A percentile compares a stretch with the other conserved stretches of the same genome.
Conservation (phyloP, 495 filamentous ascomycete species). For the Podospora sp. region DNA sequence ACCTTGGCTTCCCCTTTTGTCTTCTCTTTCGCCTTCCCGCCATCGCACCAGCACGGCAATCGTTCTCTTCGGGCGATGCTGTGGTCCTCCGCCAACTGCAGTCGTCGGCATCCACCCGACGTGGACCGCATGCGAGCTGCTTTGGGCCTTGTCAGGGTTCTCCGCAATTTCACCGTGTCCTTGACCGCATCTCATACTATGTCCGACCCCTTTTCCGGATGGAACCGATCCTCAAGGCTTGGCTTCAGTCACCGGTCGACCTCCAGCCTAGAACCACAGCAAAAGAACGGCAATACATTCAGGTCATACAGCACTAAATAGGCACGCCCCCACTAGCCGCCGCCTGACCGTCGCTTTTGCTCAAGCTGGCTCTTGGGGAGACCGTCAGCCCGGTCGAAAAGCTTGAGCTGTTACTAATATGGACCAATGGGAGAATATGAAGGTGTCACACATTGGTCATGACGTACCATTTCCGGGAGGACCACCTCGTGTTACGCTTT, state of each 20-base stretch:
- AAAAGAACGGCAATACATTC: neutral
- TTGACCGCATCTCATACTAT: slow-evolving; percentile 16
- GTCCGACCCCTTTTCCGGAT: neutral
- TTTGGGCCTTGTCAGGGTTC: slow-evolving; percentile 26
- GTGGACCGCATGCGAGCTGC: slow-evolving; percentile 18
- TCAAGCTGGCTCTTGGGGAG: neutral
- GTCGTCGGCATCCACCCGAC: slow-evolving; percentile 7
- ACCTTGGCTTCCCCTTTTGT: slow-evolving; percentile 1
- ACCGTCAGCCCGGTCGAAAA: neutral
- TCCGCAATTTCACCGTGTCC: slow-evolving; percentile 28
- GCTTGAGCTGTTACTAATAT: neutral
- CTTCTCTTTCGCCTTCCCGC: neutral
- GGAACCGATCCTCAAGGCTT: neutral
- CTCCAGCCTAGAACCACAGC: neutral
- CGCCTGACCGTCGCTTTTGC: neutral
- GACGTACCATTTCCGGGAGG: slow-evolving; percentile 9
- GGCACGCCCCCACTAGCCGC: neutral
- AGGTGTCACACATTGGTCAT: slow-evolving; percentile 24
- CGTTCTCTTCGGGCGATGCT: neutral
- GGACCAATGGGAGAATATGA: slow-evolving; percentile 33
- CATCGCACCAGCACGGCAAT: neutral
- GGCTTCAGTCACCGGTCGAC: neutral
- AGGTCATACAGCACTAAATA: neutral
- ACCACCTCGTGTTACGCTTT: slow-evolving; percentile 2
- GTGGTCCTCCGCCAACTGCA: neutral